These are phyloP conservation scores for Tetrapisispora pingtungensis DNA, from an alignment of 805 yeast genomes.

Conservation along the genomic window DNA sequence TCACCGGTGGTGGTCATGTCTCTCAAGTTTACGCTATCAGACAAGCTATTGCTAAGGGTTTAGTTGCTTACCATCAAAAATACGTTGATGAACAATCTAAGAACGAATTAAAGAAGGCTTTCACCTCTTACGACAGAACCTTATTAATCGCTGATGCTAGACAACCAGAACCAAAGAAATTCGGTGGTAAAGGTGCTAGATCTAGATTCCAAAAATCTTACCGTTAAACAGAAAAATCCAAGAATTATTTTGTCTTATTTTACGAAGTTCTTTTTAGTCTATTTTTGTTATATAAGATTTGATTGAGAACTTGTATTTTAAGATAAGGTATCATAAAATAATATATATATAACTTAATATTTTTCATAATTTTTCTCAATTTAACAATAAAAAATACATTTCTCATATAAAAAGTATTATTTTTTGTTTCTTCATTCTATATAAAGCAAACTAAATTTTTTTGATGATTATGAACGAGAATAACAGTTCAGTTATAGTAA, in stretches of 20 bases:
- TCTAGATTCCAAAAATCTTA: conserved; percentile 99
- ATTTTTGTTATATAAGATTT: not conserved
- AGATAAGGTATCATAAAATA: not conserved
- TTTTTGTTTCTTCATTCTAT: no score
- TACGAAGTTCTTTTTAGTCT: not conserved
- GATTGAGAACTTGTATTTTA: not conserved
- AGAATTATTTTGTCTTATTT: not conserved
- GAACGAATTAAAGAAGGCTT: conserved; percentile 98
- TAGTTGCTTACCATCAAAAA: conserved; percentile 99
- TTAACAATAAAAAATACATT: conserved; percentile 1
- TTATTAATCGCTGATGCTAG: conserved; percentile 98
- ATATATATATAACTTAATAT: conserved; percentile 1
- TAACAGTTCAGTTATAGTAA: no score
- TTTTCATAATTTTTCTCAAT: conserved; percentile 2
- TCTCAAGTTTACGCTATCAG: conserved; percentile 99
- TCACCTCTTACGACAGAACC: conserved; percentile 97
- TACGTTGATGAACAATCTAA: conserved; percentile 98
- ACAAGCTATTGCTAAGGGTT: conserved; percentile 99
- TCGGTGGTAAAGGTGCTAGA: conserved; percentile 99
- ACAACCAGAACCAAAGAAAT: conserved; percentile 99
- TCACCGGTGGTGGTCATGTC: conserved; percentile 99
- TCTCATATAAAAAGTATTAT: not conserved
- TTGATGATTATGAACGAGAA: no score
- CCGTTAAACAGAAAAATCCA: conserved; percentile 58
- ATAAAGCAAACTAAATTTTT: no score